Percentiles rank a stretch among this genome's conserved stretches.
Conservation (phyloP, 345 rosid species). For the Brassica incana region DNA sequence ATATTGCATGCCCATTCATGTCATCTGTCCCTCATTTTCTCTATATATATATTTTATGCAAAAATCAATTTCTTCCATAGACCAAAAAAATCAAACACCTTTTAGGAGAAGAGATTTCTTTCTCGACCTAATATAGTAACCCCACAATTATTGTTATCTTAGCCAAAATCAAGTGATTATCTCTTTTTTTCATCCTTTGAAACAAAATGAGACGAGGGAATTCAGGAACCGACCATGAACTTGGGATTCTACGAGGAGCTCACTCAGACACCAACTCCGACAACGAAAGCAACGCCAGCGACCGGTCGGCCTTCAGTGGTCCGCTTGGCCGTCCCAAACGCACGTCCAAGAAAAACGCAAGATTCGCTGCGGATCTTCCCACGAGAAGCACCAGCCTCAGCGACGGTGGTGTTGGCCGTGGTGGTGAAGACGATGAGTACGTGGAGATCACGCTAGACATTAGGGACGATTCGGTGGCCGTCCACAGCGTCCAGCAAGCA, state of each 20-base stretch:
- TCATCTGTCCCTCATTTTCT: not conserved
- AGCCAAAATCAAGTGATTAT: slow-evolving; percentile 16
- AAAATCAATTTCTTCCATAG: slow-evolving; percentile 23
- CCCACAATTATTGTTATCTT: slow-evolving; percentile 1
- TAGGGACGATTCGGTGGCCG: slow-evolving; percentile 73
- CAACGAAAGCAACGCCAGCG: slow-evolving; percentile 64
- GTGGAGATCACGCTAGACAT: slow-evolving; percentile 91
- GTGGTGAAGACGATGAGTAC: slow-evolving; percentile 43
- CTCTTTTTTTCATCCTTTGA: not conserved
- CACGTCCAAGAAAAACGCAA: slow-evolving; percentile 74
- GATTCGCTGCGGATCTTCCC: slow-evolving; percentile 60
- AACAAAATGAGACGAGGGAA: slow-evolving; percentile 37
- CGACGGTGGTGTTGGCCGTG: slow-evolving; percentile 9
- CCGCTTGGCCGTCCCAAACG: slow-evolving; percentile 55
- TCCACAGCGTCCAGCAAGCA: slow-evolving; percentile 81
- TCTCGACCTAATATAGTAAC: not conserved
- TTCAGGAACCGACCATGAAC: slow-evolving; percentile 36
- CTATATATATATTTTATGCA: slow-evolving; percentile 29
- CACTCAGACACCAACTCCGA: slow-evolving; percentile 64
- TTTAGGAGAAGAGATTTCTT: not conserved
- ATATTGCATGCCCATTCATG: slow-evolving; percentile 19
- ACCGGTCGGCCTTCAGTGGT: slow-evolving; percentile 65
- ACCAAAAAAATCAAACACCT: slow-evolving; percentile 16
- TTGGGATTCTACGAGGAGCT: slow-evolving; percentile 43
- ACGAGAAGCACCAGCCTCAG: slow-evolving; percentile 29